Evolutionary conservation across 768 basidiomycete species (phyloP), one percentile per base, ranked within the genome.

Genomic region (Termitomyces sp.): DNA sequence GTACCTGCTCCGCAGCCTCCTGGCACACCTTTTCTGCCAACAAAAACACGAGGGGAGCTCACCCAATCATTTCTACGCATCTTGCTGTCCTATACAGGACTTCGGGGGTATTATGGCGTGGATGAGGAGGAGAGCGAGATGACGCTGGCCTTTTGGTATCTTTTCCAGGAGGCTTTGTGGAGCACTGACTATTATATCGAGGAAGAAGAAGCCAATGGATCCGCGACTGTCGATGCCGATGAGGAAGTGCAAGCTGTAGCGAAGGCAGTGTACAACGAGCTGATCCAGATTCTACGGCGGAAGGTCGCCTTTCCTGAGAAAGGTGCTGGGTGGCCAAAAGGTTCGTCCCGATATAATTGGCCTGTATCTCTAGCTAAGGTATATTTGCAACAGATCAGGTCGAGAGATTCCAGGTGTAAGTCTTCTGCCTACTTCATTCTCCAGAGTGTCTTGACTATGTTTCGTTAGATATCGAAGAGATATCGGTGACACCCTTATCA

Each of bases 111-210:
- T 58, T 91, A 86, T 64, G 90, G 89, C 1, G 79, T 82, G 0
- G 93, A 95, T 47, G 94, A 95, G 67, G 89, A 91, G 49, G 86
- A 90, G 65, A 94, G 90, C 63, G 92, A 95, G 70, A 80, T 87
- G 76, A 89, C 89, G 2, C 78, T 96, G 2, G 83, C 83, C 1
- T 95, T 95, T 64, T 96, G 95, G 89, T 95, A 92, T 60, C 73
- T 91, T 41, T 81, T 96, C 55, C 94, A 96, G 69, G 94, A 98
- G 66, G 83, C 91, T 1, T 68, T 93, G 26, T 93, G 90, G 90
- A 78, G 73, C 37, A 78, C 78, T 12, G 84, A 87, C 52, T 85
- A 76, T 55, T 80, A 80, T 50, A 61, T 73, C 30, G 61, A 67
- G 11, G 65, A 68, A 9, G 59, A 60, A 15, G 48, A 54, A 40